phyloP scores from a whole-genome alignment of 1,139 yeast genomes.

The Magnusiomyces tetraspermus region DNA sequence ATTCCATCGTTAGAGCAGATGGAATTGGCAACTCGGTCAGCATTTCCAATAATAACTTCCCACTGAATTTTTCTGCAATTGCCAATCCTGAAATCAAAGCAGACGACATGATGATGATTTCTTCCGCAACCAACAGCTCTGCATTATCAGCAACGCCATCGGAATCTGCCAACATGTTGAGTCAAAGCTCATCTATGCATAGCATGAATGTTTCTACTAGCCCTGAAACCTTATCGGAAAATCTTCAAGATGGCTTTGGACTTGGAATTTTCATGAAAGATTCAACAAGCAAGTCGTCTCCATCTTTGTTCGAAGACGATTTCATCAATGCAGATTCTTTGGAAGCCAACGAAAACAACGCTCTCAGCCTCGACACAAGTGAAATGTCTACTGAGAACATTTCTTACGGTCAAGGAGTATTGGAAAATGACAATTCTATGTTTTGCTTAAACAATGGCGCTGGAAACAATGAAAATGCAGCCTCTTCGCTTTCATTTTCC shows the following conservation, averaged over 20 bases:
- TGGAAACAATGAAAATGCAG: neutral
- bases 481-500: neutral
- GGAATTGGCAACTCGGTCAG: too few species aligned
- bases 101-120: too few species aligned
- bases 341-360: too few species aligned
- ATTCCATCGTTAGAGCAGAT: too few species aligned
- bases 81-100: too few species aligned
- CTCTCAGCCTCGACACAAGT: neutral
- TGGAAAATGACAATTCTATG: neutral
- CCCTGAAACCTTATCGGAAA: neutral
- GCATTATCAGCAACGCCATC: too few species aligned
- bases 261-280: neutral
- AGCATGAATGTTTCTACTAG: constrained; percentile 1
- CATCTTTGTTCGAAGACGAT: neutral
- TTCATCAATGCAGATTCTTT: too few species aligned
- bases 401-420: neutral
- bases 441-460: neutral
- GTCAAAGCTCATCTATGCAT: neutral
- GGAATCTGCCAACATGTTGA: too few species aligned
- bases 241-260: neutral
- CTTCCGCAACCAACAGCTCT: too few species aligned
- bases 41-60: too few species aligned
- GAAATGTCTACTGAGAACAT: neutral
- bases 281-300: neutral
- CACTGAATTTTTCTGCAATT: too few species aligned